Evolutionary conservation across 352 stramenopile species (phyloP), one percentile per base, ranked within the genome.

Genomic region (Phytophthora syringae): DNA sequence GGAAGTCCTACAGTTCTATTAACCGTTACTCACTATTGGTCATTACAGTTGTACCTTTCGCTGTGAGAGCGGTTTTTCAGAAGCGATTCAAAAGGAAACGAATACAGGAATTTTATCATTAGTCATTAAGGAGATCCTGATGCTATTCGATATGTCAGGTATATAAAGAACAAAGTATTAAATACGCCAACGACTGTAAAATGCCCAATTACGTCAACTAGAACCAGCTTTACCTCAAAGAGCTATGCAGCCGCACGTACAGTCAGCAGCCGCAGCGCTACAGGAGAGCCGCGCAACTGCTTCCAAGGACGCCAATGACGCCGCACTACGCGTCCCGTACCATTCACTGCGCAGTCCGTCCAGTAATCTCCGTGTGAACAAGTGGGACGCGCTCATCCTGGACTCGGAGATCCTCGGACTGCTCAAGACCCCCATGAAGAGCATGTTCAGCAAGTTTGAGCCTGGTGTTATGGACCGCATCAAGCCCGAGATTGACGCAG

Each of bases 361-460:
- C 15, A 76, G 66, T 15, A 77, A 77, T 24, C 71, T 90, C 53
- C 82, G 84, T 18, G 84, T 94, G 64, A 95, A 93, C 74, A 95
- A 92, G 44, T 93, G 82, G 84, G 84, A 95, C 72, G 80, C 86
- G 34, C 62, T 81, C 42, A 92, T 93, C 57, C 68, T 95, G n/a
- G 84, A 95, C 56, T 74, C 71, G 30, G 86, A 95, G 67, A 92
- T 95, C 63, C 61, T 93, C 13, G 75, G 63, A 18, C 67, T 95
- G 65, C 82, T 95, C 63, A 91, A 92, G 59, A 64, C 58, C 12
- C 84, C 82, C 11, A 79, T 92, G 72, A 88, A 88, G 64, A 83
- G 65, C 70, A 93, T 93, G 81, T 93, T 94, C 52, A 79, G 61
- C 70, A 80, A 90, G 76, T 92, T 93, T 50, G 80, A 89, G 44